A percentile compares a stretch with the other conserved stretches of the same genome.
These are phyloP conservation scores for Starmerella sp. DNA, from an alignment of 805 yeast genomes.

Conservation along the genomic window DNA sequence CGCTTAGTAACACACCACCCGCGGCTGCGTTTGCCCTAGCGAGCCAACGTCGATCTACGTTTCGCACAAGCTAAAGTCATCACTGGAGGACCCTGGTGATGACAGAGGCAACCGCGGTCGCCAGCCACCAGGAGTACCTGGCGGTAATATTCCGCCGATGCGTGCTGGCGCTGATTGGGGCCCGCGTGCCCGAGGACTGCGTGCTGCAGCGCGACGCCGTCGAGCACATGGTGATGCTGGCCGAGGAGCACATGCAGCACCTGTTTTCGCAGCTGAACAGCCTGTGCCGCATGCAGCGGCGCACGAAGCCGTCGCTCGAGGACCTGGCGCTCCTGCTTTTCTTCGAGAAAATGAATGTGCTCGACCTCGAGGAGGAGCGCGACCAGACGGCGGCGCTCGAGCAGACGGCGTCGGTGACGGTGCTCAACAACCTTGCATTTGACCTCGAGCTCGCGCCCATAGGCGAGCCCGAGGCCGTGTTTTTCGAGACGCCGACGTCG, in stretches of 20 bases:
- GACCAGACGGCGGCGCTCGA: conserved; percentile 17
- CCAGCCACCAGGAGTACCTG: conserved; percentile 20
- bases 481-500: conserved; percentile 40
- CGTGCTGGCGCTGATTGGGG: conserved; percentile 23
- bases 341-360: conserved; percentile 24
- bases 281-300: conserved; percentile 28
- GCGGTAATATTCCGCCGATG: conserved; percentile 22
- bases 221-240: conserved; percentile 26
- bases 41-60: neutral
- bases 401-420: conserved; percentile 17
- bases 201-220: conserved; percentile 23
- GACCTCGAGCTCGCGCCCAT: conserved; percentile 28
- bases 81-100: neutral
- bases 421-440: conserved; percentile 23
- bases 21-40: neutral
- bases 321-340: conserved; percentile 29
- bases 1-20: no score
- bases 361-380: conserved; percentile 26
- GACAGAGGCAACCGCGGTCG: conserved; percentile 5
- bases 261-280: conserved; percentile 24
- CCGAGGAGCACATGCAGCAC: conserved; percentile 27
- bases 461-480: conserved; percentile 38
- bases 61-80: neutral
- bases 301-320: conserved; percentile 27
- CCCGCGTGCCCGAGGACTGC: conserved; percentile 14